Base-by-base conservation (phyloP, 2,329 filamentous ascomycete genomes). In the Colletotrichum karsti region DNA sequence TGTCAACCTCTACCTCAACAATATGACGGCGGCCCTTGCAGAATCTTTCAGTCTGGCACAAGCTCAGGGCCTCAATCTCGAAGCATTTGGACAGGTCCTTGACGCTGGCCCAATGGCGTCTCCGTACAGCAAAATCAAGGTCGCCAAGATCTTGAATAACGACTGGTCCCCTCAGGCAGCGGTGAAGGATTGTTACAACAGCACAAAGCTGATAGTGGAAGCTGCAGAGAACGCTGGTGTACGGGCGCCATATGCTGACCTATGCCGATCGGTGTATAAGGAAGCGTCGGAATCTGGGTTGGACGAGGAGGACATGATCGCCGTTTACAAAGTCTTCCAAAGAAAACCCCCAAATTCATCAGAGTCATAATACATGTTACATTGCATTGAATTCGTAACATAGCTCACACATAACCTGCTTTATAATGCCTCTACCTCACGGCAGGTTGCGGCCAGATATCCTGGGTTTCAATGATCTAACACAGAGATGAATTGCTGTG, bases 31-130 rank as follows among this genome's bases (percentile, higher is more conserved):
- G 2, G 77, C 77, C 0, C 72, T 79, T 0, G 76, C 76, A 1
- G 77, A 79, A 62, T 73, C 77, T 2, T 74, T 78, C 72, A 75
- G 74, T 59, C 71, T 80, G 2, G 77, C 77, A 1, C 55, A 59
- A 12, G 75, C 74, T 2, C 77, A 78, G 53, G 76, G 76, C 2
- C 71, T 80, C 1, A 69, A 80, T 30, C 64, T 76, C 13, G 69
- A 72, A 10, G 73, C 76, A 0, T 73, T 79, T 20, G 73, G 70
- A 0, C 48, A 73, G 18, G 76, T 77, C 12, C 69, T 80, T 7
- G 71, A 76, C 39, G 75, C 75, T n/a, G 55, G 76, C 0, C 77
- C 74, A 0, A 71, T 77, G 73, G 74, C 76, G 4, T 80, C 78
- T 0, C 64, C 74, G 0, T 78, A 78, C 57, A 72, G 73, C 4